Conservation (phyloP, 352 stramenopile genomes). For the Pilasporangium apinafurcum region DNA sequence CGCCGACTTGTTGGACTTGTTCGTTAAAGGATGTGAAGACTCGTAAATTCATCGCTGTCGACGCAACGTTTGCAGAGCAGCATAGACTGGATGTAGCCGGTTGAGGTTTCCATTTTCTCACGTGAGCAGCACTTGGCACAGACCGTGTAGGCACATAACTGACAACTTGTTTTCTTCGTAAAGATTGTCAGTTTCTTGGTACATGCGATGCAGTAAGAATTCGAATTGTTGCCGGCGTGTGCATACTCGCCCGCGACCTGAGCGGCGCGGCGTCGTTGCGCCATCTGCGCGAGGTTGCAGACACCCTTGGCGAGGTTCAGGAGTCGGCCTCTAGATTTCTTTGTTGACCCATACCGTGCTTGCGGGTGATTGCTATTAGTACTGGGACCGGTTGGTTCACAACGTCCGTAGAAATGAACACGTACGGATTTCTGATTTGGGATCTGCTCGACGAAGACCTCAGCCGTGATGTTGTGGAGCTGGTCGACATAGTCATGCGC, state of each 20-base stretch:
- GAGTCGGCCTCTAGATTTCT: conserved; percentile 16
- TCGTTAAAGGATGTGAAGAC: too few species aligned
- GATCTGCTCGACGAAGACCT: conserved; percentile 20
- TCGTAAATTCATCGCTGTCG: too few species aligned
- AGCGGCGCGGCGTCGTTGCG: conserved; percentile 28
- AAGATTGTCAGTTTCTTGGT: conserved; percentile 30
- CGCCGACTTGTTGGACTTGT: too few species aligned
- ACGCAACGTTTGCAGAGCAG: conserved; percentile 33
- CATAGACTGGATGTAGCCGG: conserved; percentile 17
- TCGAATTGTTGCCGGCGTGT: conserved; percentile 31
- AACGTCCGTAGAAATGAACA: conserved; percentile 28
- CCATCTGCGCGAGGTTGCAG: conserved; percentile 15
- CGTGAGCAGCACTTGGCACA: conserved; percentile 32
- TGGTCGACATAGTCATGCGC: conserved; percentile 27
- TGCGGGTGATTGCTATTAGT: too few species aligned
- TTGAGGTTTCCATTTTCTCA: conserved; percentile 34
- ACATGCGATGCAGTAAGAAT: conserved; percentile 33
- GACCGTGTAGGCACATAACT: conserved; percentile 41
- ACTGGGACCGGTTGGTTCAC: too few species aligned
- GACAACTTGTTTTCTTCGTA: conserved; percentile 21
- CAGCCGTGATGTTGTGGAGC: conserved; percentile 21
- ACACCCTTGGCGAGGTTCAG: conserved; percentile 17
- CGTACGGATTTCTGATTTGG: conserved; percentile 7
- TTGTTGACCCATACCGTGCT: conserved; percentile 9
- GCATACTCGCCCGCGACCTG: too few species aligned